phyloP scores from a whole-genome alignment of 2,329 filamentous ascomycete genomes.

The Magnaporthales sp. region DNA sequence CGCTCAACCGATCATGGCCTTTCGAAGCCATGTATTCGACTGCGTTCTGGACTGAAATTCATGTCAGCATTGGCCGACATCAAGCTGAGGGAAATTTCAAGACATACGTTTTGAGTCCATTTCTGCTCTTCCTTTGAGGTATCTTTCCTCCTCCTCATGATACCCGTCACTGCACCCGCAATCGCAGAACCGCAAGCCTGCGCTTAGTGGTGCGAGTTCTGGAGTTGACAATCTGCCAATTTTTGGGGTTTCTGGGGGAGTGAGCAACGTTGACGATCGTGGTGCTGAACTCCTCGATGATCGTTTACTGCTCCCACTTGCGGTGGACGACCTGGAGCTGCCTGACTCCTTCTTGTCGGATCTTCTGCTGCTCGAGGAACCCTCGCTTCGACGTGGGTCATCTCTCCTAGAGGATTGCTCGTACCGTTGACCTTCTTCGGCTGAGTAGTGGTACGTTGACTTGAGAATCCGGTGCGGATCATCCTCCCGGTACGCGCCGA shows the following conservation, averaged over 20 bases:
- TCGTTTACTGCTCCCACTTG: neutral
- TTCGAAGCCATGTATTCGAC: neutral
- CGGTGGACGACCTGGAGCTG: neutral
- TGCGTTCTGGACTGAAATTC: neutral
- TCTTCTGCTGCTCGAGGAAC: slow-evolving; percentile 2
- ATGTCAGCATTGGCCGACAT: neutral
- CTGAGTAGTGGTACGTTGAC: neutral
- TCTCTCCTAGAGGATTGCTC: neutral
- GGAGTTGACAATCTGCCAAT: slow-evolving; percentile 3
- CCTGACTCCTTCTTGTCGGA: neutral
- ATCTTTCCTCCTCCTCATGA: slow-evolving; percentile 4
- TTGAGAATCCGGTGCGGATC: slow-evolving; percentile 1
- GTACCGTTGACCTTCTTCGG: neutral
- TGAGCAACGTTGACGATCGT: neutral
- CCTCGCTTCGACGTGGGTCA: neutral
- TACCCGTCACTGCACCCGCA: slow-evolving; percentile 3
- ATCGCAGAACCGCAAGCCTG: slow-evolving; percentile 5
- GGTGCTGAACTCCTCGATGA: neutral
- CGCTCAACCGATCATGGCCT: neutral
- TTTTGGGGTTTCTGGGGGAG: slow-evolving; percentile 2
- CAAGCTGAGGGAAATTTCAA: neutral
- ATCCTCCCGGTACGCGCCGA: slow-evolving; percentile 1
- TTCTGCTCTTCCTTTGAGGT: neutral
- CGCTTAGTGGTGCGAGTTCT: slow-evolving; percentile 5
- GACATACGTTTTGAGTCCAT: slow-evolving; percentile 5